Conservation (phyloP, 2,329 filamentous ascomycete genomes). For the Botrytis tulipae region DNA sequence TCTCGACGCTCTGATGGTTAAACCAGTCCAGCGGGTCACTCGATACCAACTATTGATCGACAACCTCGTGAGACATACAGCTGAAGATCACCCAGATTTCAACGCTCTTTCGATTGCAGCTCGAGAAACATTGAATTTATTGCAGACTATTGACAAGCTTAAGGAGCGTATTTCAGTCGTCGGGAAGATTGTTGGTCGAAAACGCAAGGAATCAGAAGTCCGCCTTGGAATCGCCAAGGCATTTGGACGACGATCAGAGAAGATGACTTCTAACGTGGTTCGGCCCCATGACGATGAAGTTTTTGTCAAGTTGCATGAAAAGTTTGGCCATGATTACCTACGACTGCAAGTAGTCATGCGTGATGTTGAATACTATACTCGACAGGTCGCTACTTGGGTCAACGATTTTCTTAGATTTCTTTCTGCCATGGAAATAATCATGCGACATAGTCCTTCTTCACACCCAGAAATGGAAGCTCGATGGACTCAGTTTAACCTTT, state of each 20-base stretch:
- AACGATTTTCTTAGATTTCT: slow-evolving; percentile 78
- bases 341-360: slow-evolving; percentile 81
- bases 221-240: slow-evolving; percentile 82
- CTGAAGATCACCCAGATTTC: slow-evolving; percentile 79
- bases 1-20: slow-evolving; percentile 91
- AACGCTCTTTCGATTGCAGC: slow-evolving; percentile 57
- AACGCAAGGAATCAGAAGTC: slow-evolving; percentile 85
- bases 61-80: slow-evolving; percentile 76
- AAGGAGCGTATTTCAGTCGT: slow-evolving; percentile 95
- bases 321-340: slow-evolving; percentile 88
- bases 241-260: slow-evolving; percentile 68
- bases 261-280: slow-evolving; percentile 65
- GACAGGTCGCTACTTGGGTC: slow-evolving; percentile 77
- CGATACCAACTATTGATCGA: slow-evolving; percentile 89
- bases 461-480: slow-evolving; percentile 88
- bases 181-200: slow-evolving; percentile 78
- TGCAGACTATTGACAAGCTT: slow-evolving; percentile 87
- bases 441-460: slow-evolving; percentile 71
- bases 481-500: slow-evolving; percentile 87
- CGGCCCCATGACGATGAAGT: slow-evolving; percentile 71
- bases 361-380: slow-evolving; percentile 89
- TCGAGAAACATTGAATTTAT: slow-evolving; percentile 59
- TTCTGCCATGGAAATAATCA: slow-evolving; percentile 77
- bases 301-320: slow-evolving; percentile 78
- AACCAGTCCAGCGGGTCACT: slow-evolving; percentile 90